Evolutionary conservation across 768 basidiomycete genomes (phyloP), one percentile per base, ranked within the genome.

Genomic region (Podaxis pistillaris): DNA sequence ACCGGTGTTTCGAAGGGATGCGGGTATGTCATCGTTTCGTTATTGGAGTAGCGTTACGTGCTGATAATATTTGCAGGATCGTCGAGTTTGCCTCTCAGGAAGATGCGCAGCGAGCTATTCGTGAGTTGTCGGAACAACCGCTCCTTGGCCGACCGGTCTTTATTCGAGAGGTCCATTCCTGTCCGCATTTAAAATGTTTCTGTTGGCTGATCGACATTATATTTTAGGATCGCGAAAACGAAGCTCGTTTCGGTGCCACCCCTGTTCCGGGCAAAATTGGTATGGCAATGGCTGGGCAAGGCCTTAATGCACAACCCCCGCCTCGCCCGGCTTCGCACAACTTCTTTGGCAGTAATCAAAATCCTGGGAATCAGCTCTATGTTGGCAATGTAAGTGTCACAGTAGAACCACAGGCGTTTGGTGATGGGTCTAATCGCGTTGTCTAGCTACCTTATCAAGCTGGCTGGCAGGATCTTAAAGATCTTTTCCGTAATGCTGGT

Each of bases 391-490:
- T 95, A 68, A 70, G 88, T 70, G 52, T 5, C 12, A 8, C 19
- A 15, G 17, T 17, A 15, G 40, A n/a, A 17, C 15, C 2, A 6
- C 9, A 1, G 44, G 44, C 33, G 44, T 22, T 46, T 19, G 7
- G 17, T 46, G 44, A 46, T 46, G 17, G 8, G 15, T n/a, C 44
- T 46, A 19, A 46, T 46, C 19, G 15, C 44, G 44, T 46, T 46
- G 13, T 46, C 7, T 46, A 46, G 96, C 77, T 98, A 30, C 96
- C 95, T 1, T 94, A 93, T 71, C 94, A 96, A 77, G 95, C 94
- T n/a, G 94, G 94, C 33, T 99, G 96, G 96, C 96, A 99, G 73
- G 96, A 98, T 73, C 78, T 98, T 60, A 98, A 98, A 71, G 96
- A 98, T 74, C 79, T 98, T 30, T 98, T 98, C 88, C 88, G 96